phyloP scores from a whole-genome alignment of 2,329 filamentous ascomycete genomes.

The Dactylellina cionopaga region DNA sequence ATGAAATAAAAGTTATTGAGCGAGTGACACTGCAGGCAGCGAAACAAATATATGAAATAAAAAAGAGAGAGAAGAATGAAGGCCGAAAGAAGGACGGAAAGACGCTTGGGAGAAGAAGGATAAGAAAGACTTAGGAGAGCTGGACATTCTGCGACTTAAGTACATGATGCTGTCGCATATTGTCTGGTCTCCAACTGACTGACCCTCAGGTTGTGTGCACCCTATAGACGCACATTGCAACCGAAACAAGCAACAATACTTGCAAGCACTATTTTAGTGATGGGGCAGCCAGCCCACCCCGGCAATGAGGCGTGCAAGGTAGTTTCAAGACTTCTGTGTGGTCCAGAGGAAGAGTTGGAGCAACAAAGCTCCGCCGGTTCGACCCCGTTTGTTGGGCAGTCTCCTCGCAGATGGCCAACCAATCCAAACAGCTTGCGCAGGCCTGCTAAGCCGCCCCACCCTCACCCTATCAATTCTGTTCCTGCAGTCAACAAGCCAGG shows the following conservation, averaged over 20 bases:
- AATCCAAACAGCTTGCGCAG: conserved; percentile 26
- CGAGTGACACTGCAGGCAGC: conserved; percentile 47
- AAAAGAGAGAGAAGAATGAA: conserved; percentile 42
- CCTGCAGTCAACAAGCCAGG: conserved; percentile 40
- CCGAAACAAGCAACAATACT: conserved; percentile 39
- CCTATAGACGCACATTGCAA: conserved; percentile 40
- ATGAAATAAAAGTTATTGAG: conserved; percentile 34
- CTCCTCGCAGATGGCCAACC: conserved; percentile 26
- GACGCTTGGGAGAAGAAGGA: conserved; percentile 40
- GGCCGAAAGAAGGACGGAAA: conserved; percentile 38
- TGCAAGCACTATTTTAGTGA: conserved; percentile 50
- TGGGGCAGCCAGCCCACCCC: conserved; percentile 13
- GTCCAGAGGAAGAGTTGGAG: not conserved
- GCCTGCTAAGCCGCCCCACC: conserved; percentile 48
- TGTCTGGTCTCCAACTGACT: too few species aligned
- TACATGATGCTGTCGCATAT: conserved; percentile 30
- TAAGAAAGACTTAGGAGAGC: conserved; percentile 29
- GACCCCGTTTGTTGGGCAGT: not conserved
- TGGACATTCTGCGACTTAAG: conserved; percentile 42
- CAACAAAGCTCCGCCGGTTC: conserved; percentile 10
- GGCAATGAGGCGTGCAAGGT: conserved; percentile 30
- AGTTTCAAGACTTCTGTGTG: conserved; percentile 15
- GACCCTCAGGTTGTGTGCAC: too few species aligned
- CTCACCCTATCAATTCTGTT: conserved; percentile 34
- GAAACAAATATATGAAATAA: conserved; percentile 14